These are phyloP conservation scores for Emergomyces africanus DNA, from an alignment of 2,329 filamentous ascomycete genomes.

Conservation along the genomic window DNA sequence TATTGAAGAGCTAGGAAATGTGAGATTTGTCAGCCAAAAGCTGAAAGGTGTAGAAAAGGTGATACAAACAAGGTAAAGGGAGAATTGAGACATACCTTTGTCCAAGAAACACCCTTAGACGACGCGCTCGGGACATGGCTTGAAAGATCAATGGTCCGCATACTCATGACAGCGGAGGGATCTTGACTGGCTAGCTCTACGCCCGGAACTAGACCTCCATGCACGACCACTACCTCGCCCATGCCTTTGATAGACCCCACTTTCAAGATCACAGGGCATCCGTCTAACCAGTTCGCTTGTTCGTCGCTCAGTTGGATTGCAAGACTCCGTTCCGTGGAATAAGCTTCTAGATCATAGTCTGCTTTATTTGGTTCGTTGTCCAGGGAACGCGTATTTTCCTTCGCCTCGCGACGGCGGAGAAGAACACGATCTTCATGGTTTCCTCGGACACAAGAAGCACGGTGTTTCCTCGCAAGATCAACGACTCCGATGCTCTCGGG, in stretches of 20 bases:
- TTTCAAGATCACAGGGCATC: conserved; percentile 65
- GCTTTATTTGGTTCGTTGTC: conserved; percentile 8
- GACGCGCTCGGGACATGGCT: conserved; percentile 45
- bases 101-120: conserved; percentile 51
- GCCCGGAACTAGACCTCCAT: conserved; percentile 73
- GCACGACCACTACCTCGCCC: conserved; percentile 61
- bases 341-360: conserved; percentile 20
- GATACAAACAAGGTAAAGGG: not conserved
- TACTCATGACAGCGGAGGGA: conserved; percentile 77
- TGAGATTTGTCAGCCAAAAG: not conserved
- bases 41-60: not conserved
- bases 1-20: conserved; percentile 36
- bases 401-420: conserved; percentile 43
- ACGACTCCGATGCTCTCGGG: conserved; percentile 71
- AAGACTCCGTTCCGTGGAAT: conserved; percentile 36
- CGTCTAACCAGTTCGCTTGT: conserved; percentile 56
- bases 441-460: conserved; percentile 72
- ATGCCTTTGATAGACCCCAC: conserved; percentile 50
- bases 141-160: conserved; percentile 62
- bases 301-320: conserved; percentile 44
- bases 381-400: not conserved
- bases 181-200: conserved; percentile 58
- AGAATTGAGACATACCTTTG: conserved; percentile 32
- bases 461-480: conserved; percentile 56
- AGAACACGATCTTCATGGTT: conserved; percentile 87